Evolutionary conservation across 352 stramenopile species (phyloP).

Genomic region (Globisporangium heterothallicum): DNA sequence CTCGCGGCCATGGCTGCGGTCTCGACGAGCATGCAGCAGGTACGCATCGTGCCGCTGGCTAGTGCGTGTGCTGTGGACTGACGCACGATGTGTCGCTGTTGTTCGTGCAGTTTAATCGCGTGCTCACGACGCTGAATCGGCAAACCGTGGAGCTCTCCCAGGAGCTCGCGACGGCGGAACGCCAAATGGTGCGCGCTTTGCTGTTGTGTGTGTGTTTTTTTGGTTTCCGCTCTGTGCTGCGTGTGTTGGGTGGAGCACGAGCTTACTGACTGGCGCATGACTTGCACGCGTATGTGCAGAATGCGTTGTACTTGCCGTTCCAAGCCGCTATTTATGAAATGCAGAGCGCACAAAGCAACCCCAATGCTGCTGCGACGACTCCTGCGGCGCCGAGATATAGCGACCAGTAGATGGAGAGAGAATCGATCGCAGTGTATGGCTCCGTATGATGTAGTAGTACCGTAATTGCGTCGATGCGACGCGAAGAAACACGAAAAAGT

Average conservation of each 20-base stretch:
- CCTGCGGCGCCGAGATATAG: constrained; percentile 1
- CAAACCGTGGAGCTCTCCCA: constrained; percentile 43
- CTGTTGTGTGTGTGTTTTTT: neutral
- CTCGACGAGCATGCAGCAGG: constrained; percentile 38
- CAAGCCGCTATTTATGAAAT: constrained; percentile 56
- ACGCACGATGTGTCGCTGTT: neutral
- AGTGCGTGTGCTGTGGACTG: neutral
- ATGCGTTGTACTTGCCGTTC: constrained; percentile 48
- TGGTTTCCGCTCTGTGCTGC: too few species aligned
- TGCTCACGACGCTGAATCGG: constrained; percentile 39
- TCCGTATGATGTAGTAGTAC: neutral
- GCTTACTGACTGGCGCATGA: neutral
- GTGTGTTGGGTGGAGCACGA: too few species aligned
- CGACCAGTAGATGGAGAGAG: neutral
- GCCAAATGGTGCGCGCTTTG: constrained; percentile 31
- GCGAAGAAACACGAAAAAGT: neutral
- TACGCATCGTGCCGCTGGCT: neutral
- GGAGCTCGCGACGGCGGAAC: constrained; percentile 38
- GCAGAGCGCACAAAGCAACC: constrained; percentile 26
- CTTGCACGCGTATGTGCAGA: constrained; percentile 18
- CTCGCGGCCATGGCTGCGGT: constrained; percentile 37
- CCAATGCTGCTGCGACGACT: neutral
- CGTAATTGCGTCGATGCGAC: neutral
- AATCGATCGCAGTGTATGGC: neutral
- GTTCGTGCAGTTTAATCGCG: constrained; percentile 36